Conservation (phyloP, 768 basidiomycete species). For the Glaciozyma antarctica region DNA sequence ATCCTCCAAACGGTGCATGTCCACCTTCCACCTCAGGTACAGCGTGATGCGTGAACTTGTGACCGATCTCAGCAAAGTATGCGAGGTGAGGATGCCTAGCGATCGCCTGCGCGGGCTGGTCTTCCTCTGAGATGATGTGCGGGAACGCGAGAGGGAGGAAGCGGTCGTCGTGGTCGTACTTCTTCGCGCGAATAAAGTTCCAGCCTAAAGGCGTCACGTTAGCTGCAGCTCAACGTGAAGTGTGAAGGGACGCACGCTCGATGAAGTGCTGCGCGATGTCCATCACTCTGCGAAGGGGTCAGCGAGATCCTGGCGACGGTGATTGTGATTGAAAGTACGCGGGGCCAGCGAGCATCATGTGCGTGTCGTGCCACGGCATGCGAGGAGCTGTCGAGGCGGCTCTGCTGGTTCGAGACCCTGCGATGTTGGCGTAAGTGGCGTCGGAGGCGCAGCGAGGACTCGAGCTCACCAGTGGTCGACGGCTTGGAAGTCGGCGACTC, state of each 20-base stretch:
- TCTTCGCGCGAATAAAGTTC: slow-evolving; percentile 59
- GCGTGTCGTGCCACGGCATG: slow-evolving; percentile 46
- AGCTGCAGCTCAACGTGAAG: not conserved
- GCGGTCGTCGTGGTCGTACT: slow-evolving; percentile 39
- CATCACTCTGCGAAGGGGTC: slow-evolving; percentile 46
- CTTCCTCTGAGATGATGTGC: slow-evolving; percentile 48
- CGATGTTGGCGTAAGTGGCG: not conserved
- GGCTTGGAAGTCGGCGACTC: slow-evolving; percentile 45
- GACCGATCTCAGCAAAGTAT: slow-evolving; percentile 52
- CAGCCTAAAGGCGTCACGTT: slow-evolving; percentile 14
- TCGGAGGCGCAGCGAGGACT: not conserved
- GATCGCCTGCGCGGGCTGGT: slow-evolving; percentile 56
- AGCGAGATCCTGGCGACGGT: too few species aligned
- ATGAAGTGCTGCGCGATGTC: slow-evolving; percentile 89
- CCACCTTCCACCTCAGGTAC: not conserved
- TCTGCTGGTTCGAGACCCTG: slow-evolving; percentile 28
- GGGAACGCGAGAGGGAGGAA: slow-evolving; percentile 70
- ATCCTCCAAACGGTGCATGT: not conserved
- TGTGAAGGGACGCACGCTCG: slow-evolving; percentile 52
- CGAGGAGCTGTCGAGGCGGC: slow-evolving; percentile 15
- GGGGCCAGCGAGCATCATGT: slow-evolving; percentile 72
- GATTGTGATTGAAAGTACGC: slow-evolving; percentile 34
- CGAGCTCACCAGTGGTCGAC: slow-evolving; percentile 49
- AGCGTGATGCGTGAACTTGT: slow-evolving; percentile 43
- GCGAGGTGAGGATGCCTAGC: slow-evolving; percentile 63